Evolutionary conservation across 805 yeast species (phyloP).

Genomic region (Starmerella floris): DNA sequence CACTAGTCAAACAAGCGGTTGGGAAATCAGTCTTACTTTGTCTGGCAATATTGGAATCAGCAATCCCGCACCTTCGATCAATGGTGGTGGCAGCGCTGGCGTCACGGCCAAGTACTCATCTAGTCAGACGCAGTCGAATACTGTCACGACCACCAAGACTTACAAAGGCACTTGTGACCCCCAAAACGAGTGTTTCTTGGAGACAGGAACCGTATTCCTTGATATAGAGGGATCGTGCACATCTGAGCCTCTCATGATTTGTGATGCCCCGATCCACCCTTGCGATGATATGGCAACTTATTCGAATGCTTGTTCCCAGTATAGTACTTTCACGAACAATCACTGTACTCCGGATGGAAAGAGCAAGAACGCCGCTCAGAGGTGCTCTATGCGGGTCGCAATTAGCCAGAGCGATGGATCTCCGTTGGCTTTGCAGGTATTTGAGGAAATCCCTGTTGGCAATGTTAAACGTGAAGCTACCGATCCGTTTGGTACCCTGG

Average conservation of each 20-base stretch:
- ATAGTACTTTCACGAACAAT: neutral
- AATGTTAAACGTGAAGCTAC: neutral
- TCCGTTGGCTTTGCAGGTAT: neutral
- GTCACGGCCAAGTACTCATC: neutral
- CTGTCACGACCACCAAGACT: neutral
- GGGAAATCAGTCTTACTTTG: neutral
- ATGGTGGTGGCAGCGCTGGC: neutral
- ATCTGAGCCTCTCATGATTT: neutral
- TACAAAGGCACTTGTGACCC: neutral
- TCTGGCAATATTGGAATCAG: neutral
- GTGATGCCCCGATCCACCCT: neutral
- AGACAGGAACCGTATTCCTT: neutral
- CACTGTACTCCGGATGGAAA: neutral
- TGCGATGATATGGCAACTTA: neutral
- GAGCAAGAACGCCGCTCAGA: neutral
- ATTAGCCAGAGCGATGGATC: neutral
- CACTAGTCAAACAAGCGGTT: neutral
- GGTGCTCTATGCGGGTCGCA: neutral
- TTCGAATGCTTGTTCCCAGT: neutral
- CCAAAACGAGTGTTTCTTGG: neutral
- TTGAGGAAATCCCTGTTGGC: neutral
- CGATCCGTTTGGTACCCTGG: neutral
- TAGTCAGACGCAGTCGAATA: neutral
- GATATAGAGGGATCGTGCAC: neutral
- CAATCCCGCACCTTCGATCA: neutral